These are phyloP conservation scores for Papilionanthe hybrid DNA, from an alignment of 116 monocot species.

Conservation along the genomic window DNA sequence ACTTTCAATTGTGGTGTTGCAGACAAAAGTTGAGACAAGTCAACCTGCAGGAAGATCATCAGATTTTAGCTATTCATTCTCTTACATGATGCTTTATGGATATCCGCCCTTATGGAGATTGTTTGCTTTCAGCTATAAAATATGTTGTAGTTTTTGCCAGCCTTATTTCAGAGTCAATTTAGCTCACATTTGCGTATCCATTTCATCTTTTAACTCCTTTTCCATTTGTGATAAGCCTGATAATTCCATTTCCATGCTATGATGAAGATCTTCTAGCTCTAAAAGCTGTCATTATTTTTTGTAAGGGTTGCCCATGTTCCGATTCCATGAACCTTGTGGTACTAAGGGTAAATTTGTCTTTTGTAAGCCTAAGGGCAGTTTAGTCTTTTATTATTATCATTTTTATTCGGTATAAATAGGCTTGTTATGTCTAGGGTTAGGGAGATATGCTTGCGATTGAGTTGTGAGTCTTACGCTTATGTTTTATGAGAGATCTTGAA, in stretches of 20 bases:
- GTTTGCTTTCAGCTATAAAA: slow-evolving; percentile 46
- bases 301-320: slow-evolving; percentile 23
- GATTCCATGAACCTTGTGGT: slow-evolving; percentile 21
- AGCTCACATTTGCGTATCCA: not conserved
- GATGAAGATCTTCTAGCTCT: slow-evolving; percentile 57
- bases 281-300: slow-evolving; percentile 28
- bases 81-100: slow-evolving; percentile 54
- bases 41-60: not conserved
- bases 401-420: too few species aligned
- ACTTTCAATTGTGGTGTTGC: too few species aligned
- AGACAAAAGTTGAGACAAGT: too few species aligned
- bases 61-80: slow-evolving; percentile 52
- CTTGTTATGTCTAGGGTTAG: too few species aligned
- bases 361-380: too few species aligned
- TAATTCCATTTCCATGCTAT: slow-evolving; percentile 48
- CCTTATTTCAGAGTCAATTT: slow-evolving; percentile 7
- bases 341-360: too few species aligned
- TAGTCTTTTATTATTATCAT: too few species aligned
- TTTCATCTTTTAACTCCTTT: slow-evolving; percentile 14
- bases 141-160: slow-evolving; percentile 25
- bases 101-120: slow-evolving; percentile 78
- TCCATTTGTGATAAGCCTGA: slow-evolving; percentile 13
- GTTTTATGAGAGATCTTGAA: too few species aligned
- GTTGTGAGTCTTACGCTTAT: too few species aligned
- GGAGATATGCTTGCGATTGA: too few species aligned